Evolutionary conservation across 306 rosid species (phyloP), one percentile per base, ranked within the genome.

Genomic region (Quercus bicolor): DNA sequence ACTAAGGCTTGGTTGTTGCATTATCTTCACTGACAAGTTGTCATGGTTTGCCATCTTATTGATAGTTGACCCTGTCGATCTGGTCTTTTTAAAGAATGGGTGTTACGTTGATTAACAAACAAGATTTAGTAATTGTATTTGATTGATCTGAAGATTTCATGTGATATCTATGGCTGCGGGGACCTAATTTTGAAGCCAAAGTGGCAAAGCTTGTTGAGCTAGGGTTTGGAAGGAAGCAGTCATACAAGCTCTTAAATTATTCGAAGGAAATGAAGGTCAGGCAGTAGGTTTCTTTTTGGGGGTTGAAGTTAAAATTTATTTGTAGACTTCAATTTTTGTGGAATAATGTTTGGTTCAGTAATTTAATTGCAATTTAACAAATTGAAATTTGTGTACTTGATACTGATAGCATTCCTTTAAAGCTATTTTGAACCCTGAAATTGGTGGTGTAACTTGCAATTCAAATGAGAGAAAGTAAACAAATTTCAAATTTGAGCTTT

Each of bases 121-220:
- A 12, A 8, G 9, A 23, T 59, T 10, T 60, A 1, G 31, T 15
- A 16, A 64, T 48, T 5, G 1, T 48, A 48, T 29, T 64, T 15
- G 31, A 31, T 33, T 66, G 51, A 20, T 19, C 29, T 21, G 28
- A 55, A 62, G 2, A 21, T 33, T n/a, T 5, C 14, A 78, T 72
- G 2, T 52, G 20, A 23, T 69, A 34, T 64, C 15, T 74, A 24
- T 88, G 82, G 69, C 72, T 73, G 73, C 82, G 92, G 99, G 92
- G 83, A 28, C 14, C 91, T 56, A 91, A 80, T 23, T 93, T 93
- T 78, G 98, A 96, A 85, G 90, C 79, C 62, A 96, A 96, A 85
- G 90, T 96, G 74, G 90, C 94, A 43, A 96, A 91, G 91, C 99
- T 96, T 48, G 91, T 93, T 56, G 98, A 96, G 80, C 81, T 96